Conservation (phyloP, 179 eudicot species). For the Silene coronaria region DNA sequence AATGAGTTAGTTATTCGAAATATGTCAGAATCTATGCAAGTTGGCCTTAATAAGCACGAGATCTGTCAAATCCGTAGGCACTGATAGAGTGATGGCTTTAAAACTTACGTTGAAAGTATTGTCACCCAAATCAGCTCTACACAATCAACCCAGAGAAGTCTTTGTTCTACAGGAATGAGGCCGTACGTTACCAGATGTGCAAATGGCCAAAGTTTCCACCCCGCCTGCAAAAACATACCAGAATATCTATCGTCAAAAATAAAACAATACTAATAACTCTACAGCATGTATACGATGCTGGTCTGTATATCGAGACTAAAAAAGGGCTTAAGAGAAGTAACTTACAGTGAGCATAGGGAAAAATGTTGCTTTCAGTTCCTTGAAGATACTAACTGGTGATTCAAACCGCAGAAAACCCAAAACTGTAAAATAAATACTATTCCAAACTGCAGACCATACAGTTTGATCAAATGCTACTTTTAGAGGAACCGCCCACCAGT, state of each 20-base stretch:
- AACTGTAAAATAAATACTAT: conserved; percentile 73
- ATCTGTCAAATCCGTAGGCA: background rate
- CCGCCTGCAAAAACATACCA: conserved; percentile 53
- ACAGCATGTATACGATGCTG: background rate
- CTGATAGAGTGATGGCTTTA: background rate
- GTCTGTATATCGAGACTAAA: background rate
- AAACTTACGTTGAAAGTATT: conserved; percentile 81
- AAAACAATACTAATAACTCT: background rate
- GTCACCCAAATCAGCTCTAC: conserved; percentile 96
- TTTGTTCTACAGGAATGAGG: conserved; percentile 80
- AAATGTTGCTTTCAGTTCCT: conserved; percentile 69
- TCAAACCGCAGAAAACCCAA: conserved; percentile 69
- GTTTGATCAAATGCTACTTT: conserved; percentile 94
- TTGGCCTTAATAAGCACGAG: background rate
- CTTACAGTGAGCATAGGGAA: conserved; percentile 92
- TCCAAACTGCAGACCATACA: conserved; percentile 82
- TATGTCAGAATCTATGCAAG: background rate
- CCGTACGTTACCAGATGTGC: conserved; percentile 88
- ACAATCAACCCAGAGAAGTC: conserved; percentile 94
- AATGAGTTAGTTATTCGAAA: background rate
- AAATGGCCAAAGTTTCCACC: conserved; percentile 98
- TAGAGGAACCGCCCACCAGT: conserved; percentile 91
- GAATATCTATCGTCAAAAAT: background rate
- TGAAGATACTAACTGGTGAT: conserved; percentile 60
- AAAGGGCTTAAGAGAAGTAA: background rate